phyloP scores from a whole-genome alignment of 805 yeast genomes.

The Barnettozyma populi region DNA sequence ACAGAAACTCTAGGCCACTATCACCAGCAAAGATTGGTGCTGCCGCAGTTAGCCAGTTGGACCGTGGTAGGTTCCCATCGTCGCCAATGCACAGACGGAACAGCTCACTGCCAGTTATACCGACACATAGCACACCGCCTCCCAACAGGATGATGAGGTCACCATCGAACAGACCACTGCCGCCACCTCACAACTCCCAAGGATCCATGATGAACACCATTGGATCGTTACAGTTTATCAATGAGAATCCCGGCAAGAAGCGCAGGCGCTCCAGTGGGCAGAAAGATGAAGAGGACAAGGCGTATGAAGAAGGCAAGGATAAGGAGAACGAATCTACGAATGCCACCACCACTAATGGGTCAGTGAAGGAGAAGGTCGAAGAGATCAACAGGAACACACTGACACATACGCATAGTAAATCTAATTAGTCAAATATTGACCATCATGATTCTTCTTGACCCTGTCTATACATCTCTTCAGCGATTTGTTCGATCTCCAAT shows the following conservation, averaged over 20 bases:
- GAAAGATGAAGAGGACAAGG: neutral
- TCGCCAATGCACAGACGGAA: constrained; percentile 32
- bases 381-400: neutral
- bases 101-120: constrained; percentile 32
- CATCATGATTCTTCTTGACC: constrained; percentile 1
- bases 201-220: constrained; percentile 25
- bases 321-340: neutral
- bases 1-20: constrained; percentile 33
- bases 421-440: neutral
- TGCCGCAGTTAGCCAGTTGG: constrained; percentile 53
- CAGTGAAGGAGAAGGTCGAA: neutral
- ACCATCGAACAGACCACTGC: neutral
- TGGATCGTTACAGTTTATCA: constrained; percentile 25
- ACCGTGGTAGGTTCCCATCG: constrained; percentile 22
- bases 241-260: constrained; percentile 25
- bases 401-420: neutral
- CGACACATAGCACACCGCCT: constrained; percentile 6
- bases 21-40: constrained; percentile 75
- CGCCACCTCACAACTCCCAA: constrained; percentile 18
- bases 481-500: constrained; percentile 52
- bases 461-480: constrained; percentile 40
- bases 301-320: neutral
- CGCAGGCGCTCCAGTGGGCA: constrained; percentile 22
- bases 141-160: neutral
- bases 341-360: neutral